phyloP scores from a whole-genome alignment of 176 grass and related monocot species.

The Bolboschoenus planiculmis region DNA sequence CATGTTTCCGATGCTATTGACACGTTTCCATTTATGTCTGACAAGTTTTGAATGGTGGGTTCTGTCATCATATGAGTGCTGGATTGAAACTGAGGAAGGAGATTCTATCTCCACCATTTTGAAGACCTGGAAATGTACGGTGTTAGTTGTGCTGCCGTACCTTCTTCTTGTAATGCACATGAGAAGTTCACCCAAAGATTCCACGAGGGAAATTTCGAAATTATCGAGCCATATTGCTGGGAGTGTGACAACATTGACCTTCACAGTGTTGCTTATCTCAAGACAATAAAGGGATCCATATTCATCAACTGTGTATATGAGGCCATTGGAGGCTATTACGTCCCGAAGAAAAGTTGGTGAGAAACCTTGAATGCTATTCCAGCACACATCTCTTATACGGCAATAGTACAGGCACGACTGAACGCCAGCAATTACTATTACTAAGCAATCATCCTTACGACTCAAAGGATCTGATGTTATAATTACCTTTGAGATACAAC shows the following conservation, averaged over 20 bases:
- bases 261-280: background rate
- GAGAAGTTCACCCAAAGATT: background rate
- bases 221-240: background rate
- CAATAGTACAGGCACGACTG: too few relatives aligned
- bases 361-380: too few relatives aligned
- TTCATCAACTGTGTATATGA: background rate
- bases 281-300: background rate
- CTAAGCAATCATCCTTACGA: too few relatives aligned
- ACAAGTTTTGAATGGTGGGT: background rate
- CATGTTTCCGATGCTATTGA: background rate
- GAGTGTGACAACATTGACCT: background rate
- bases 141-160: background rate
- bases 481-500: too few relatives aligned
- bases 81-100: background rate
- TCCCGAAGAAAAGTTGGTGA: background rate
- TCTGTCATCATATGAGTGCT: too few relatives aligned
- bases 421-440: too few relatives aligned
- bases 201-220: background rate
- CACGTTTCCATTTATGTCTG: background rate
- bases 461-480: too few relatives aligned
- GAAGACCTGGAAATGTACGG: background rate
- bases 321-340: background rate
- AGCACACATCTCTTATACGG: too few relatives aligned
- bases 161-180: background rate
- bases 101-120: background rate